Evolutionary conservation across 805 yeast species (phyloP).

Genomic region (Zygosaccharomyces lentus): DNA sequence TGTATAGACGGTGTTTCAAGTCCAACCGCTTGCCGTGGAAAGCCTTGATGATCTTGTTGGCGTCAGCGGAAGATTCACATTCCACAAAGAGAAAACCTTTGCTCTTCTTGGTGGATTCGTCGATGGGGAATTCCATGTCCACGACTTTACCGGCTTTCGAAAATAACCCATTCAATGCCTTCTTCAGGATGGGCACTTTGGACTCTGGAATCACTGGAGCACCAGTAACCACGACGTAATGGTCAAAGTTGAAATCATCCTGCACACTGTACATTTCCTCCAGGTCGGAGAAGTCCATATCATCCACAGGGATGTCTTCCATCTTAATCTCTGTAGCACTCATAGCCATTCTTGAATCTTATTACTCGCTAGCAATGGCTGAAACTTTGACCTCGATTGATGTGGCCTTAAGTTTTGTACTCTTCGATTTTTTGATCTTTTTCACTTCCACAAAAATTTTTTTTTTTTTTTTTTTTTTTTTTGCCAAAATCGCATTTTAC

Average conservation of each 20-base stretch:
- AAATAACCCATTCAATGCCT: conserved; percentile 80
- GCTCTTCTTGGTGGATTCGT: conserved; percentile 63
- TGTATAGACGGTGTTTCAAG: conserved; percentile 82
- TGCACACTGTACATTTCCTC: conserved; percentile 69
- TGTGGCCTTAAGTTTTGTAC: not conserved
- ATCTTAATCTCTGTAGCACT: conserved; percentile 36
- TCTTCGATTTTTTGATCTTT: not conserved
- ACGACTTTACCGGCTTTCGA: conserved; percentile 70
- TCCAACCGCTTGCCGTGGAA: conserved; percentile 89
- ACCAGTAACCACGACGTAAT: conserved; percentile 85
- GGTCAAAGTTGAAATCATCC: conserved; percentile 60
- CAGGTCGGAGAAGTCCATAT: conserved; percentile 77
- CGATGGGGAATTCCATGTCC: conserved; percentile 77
- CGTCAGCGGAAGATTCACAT: conserved; percentile 61
- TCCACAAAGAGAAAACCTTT: conserved; percentile 86
- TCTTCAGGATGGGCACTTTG: conserved; percentile 76
- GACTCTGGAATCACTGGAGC: conserved; percentile 92
- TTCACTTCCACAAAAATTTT: not conserved
- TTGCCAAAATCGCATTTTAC: not conserved
- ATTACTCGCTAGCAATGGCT: not conserved
- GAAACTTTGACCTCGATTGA: not conserved
- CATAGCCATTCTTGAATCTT: conserved; percentile 19
- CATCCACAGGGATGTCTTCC: conserved; percentile 53
- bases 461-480: no score
- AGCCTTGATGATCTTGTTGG: conserved; percentile 71